Conservation (phyloP, 495 filamentous ascomycete species). For the Usnea hakonensis region DNA sequence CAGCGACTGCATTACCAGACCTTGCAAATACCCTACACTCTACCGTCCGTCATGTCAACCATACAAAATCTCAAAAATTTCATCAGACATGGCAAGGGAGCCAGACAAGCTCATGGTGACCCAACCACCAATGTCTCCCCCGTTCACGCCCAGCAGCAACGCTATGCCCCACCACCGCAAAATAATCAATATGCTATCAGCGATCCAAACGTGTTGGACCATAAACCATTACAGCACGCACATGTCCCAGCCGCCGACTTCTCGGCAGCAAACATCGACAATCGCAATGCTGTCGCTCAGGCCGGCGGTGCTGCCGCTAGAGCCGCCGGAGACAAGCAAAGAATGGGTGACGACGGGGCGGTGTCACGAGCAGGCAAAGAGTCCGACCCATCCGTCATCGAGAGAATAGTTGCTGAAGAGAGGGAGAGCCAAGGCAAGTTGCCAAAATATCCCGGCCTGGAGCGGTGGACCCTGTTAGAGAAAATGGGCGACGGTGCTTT, state of each 20-base stretch:
- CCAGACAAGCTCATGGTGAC: slow-evolving; percentile 57
- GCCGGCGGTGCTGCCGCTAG: slow-evolving; percentile 53
- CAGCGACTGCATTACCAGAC: background rate
- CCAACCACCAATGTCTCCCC: slow-evolving; percentile 61
- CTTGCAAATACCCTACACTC: background rate
- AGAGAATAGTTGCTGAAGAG: slow-evolving; percentile 85
- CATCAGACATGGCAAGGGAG: slow-evolving; percentile 97
- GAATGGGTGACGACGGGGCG: slow-evolving; percentile 30
- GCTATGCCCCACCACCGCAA: slow-evolving; percentile 41
- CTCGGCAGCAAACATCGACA: slow-evolving; percentile 52
- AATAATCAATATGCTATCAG: slow-evolving; percentile 39
- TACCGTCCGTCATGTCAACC: slow-evolving; percentile 54
- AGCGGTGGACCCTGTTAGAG: slow-evolving; percentile 81
- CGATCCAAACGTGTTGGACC: slow-evolving; percentile 39
- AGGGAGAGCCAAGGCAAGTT: slow-evolving; percentile 74
- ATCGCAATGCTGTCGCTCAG: slow-evolving; percentile 55
- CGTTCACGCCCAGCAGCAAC: slow-evolving; percentile 59
- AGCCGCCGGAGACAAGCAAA: slow-evolving; percentile 41
- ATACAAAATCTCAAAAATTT: slow-evolving; percentile 95
- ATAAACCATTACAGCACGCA: slow-evolving; percentile 35
- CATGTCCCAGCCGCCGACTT: slow-evolving; percentile 33
- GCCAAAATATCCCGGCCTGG: slow-evolving; percentile 84
- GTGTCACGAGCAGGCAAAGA: slow-evolving; percentile 43
- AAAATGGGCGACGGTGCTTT: slow-evolving; percentile 99
- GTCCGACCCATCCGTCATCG: slow-evolving; percentile 60